Base-by-base conservation (phyloP, 2,329 filamentous ascomycete species). In the Hypomyces rosellus region DNA sequence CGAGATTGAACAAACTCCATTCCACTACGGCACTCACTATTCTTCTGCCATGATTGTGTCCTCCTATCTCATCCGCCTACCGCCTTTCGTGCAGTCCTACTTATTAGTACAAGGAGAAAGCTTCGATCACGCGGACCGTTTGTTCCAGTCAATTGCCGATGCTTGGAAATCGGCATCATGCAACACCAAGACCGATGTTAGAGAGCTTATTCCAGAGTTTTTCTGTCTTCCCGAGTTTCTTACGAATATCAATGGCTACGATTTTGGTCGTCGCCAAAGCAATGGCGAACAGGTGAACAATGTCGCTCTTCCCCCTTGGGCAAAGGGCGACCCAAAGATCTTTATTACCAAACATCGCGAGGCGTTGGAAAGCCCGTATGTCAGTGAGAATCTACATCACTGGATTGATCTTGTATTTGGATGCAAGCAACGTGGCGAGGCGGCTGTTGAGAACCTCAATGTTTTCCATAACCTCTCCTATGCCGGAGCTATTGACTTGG, bases 31-130 rank as follows among this genome's bases (percentile, higher is more conserved):
- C 15, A 99, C 95, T 0, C 95, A 99, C 65, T 99, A 99, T 67
- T 97, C 93, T 1, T 97, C 93, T 2, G 93, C 93, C 7, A 99
- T 97, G 93, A 96, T 96, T 52, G 93, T 99, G 6, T 90, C 90
- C 12, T 96, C 91, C 0, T 99, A 96, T 62, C 78, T 99, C 38
- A 96, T 99, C 61, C 86, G 93, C 15, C 76, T 99, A 14, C 92
- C 96, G 46, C 93, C 93, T 0, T 99, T 97, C 65, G 92, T 96
- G 20, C 89, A 97, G 59, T 96, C 93, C 0, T 97, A 95, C 63
- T 81, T 97, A 16, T 74, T 97, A 8, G 79, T 99, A 2, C 93
- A 99, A 67, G 93, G 93, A n/a, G 92, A 92, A 5, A 89, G 81
- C 37, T 99, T 97, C 63, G 93, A 99, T 63, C 92, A 99, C 63